phyloP scores from a whole-genome alignment of 2,329 filamentous ascomycete genomes.

The Aspergillus sp. region DNA sequence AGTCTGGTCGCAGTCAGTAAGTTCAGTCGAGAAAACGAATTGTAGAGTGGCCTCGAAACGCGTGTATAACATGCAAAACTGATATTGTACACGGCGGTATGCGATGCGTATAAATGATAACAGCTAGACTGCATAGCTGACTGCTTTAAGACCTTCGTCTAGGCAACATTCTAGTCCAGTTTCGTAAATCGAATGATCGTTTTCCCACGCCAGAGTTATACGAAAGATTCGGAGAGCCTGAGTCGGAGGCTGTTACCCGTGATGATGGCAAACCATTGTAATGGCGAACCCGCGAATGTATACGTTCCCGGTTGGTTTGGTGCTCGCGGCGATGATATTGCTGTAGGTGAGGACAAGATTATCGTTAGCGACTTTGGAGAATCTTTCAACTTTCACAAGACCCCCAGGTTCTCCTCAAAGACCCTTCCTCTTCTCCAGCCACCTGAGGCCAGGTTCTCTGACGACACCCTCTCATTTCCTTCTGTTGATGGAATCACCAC shows the following conservation, averaged over 20 bases:
- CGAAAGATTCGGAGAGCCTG: slow-evolving; percentile 15
- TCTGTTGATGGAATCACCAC: no score
- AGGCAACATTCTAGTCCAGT: slow-evolving; percentile 19
- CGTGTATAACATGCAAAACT: no score
- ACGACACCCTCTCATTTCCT: slow-evolving; percentile 27
- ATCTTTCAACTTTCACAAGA: slow-evolving; percentile 16
- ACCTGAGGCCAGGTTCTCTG: slow-evolving; percentile 31
- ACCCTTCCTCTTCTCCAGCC: slow-evolving; percentile 23
- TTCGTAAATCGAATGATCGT: slow-evolving; percentile 14
- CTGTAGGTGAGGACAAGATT: slow-evolving; percentile 13
- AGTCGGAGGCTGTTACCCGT: slow-evolving; percentile 16
- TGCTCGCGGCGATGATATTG: slow-evolving; percentile 13
- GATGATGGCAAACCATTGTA: slow-evolving; percentile 14
- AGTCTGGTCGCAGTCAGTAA: no score
- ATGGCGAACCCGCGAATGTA: slow-evolving; percentile 12
- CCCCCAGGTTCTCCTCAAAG: slow-evolving; percentile 10
- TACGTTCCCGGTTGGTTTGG: slow-evolving; percentile 11
- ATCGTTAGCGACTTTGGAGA: slow-evolving; percentile 24
- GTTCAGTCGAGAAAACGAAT: no score
- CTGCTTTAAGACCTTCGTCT: slow-evolving; percentile 18
- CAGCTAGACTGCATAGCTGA: slow-evolving; percentile 3
- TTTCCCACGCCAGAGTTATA: slow-evolving; percentile 16
- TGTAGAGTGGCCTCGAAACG: no score
- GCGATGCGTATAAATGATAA: slow-evolving; percentile 2
- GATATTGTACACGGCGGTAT: slow-evolving; percentile 21